These are phyloP conservation scores for Cordyceps javanica DNA, from an alignment of 2,329 filamentous ascomycete genomes.

Conservation along the genomic window DNA sequence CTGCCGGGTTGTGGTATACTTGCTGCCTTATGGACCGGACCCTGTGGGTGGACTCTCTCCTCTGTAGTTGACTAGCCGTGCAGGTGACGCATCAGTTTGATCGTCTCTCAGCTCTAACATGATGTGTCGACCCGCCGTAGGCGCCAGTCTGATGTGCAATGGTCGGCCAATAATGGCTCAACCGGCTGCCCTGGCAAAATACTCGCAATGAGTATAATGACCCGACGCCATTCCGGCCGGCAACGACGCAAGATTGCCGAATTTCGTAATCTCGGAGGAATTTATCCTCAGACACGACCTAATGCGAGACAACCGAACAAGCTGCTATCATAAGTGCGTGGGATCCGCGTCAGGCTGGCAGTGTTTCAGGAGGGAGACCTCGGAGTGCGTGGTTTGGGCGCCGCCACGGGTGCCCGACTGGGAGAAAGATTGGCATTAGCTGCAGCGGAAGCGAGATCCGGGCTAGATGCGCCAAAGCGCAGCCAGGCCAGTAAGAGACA, in stretches of 20 bases:
- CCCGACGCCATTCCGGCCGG: neutral
- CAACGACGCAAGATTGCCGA: neutral
- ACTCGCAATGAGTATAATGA: neutral
- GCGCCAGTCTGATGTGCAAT: neutral
- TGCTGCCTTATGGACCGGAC: neutral
- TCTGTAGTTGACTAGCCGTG: neutral
- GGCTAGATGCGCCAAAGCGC: conserved; percentile 1
- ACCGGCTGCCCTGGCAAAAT: neutral
- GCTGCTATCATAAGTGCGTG: neutral
- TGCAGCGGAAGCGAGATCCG: conserved; percentile 8
- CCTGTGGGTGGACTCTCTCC: neutral
- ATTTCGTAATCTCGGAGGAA: neutral
- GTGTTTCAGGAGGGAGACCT: neutral
- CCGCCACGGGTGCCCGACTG: neutral
- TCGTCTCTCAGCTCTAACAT: neutral
- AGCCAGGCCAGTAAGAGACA: neutral
- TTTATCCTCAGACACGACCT: neutral
- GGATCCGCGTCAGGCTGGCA: neutral
- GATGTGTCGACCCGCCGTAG: neutral
- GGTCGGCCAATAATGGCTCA: neutral
- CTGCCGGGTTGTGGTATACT: neutral
- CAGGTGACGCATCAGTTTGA: neutral
- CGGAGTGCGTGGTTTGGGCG: neutral
- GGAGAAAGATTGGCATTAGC: neutral
- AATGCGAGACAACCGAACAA: neutral